These are phyloP conservation scores for Artemisia annua DNA, from an alignment of 129 eudicot species.

Conservation along the genomic window DNA sequence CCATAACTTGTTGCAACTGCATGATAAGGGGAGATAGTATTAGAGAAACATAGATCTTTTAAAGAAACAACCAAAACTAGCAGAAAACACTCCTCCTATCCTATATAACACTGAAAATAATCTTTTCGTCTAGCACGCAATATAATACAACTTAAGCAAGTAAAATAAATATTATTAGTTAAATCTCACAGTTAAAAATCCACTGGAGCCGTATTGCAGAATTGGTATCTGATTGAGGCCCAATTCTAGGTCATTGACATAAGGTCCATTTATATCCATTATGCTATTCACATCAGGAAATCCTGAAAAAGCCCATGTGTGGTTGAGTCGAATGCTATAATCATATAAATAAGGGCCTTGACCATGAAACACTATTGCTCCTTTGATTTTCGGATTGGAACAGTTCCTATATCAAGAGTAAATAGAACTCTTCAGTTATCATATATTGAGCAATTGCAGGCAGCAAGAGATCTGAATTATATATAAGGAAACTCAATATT, in stretches of 20 bases:
- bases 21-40: constrained; percentile 15
- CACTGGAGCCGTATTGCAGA: constrained; percentile 94
- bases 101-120: neutral
- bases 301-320: constrained; percentile 98
- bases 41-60: constrained; percentile 9
- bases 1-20: constrained; percentile 97
- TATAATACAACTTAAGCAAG: constrained; percentile 6
- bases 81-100: constrained; percentile 9
- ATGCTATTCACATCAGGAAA: constrained; percentile 91
- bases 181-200: constrained; percentile 86
- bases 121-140: neutral
- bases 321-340: constrained; percentile 97
- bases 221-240: constrained; percentile 83
- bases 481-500: neutral
- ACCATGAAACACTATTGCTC: constrained; percentile 91
- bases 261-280: constrained; percentile 95
- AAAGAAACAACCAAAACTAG: constrained; percentile 19
- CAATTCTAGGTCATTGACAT: constrained; percentile 87
- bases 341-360: constrained; percentile 93
- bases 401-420: constrained; percentile 61
- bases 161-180: constrained; percentile 6
- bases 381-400: constrained; percentile 83
- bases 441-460: constrained; percentile 5
- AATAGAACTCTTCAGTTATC: constrained; percentile 16
- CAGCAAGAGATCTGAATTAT: neutral